Percentiles rank a stretch among this genome's conserved stretches.
phyloP scores from a whole-genome alignment of 768 basidiomycete species.

The Asterophora lycoperdoides region DNA sequence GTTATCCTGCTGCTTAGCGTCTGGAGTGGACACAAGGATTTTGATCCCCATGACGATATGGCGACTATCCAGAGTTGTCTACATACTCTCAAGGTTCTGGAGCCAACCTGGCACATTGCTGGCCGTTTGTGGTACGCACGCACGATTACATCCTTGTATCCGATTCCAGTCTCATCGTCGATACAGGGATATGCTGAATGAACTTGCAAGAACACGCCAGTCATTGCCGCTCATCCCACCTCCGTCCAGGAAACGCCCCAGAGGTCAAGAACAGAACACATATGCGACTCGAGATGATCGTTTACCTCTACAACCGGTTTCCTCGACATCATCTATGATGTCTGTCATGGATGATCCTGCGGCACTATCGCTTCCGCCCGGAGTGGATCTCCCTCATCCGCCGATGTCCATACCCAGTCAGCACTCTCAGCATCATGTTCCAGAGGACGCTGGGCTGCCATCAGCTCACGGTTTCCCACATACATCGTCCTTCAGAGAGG shows the following conservation, averaged over 20 bases:
- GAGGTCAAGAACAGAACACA: background rate
- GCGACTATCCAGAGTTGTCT: constrained; percentile 51
- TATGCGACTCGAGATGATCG: background rate
- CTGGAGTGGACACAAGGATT: constrained; percentile 42
- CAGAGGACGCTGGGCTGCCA: too few species aligned
- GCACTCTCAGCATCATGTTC: background rate
- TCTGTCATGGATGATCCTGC: background rate
- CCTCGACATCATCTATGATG: background rate
- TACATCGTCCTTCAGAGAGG: background rate
- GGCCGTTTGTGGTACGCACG: constrained; percentile 33
- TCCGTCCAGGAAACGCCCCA: background rate
- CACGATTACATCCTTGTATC: background rate
- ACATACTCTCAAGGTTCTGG: constrained; percentile 36
- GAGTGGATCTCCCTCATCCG: background rate
- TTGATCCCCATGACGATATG: constrained; percentile 41
- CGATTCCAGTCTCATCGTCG: constrained; percentile 23
- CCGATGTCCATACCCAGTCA: background rate
- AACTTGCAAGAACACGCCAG: constrained; percentile 51
- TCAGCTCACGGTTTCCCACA: background rate
- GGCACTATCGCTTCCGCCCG: background rate
- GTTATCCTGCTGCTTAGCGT: constrained; percentile 55
- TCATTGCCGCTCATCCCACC: background rate
- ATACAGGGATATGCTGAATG: constrained; percentile 55
- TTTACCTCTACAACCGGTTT: background rate
- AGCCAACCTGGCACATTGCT: constrained; percentile 35